phyloP scores from a whole-genome alignment of 1,139 yeast species.

The Zygosaccharomyces pseudobailii region DNA sequence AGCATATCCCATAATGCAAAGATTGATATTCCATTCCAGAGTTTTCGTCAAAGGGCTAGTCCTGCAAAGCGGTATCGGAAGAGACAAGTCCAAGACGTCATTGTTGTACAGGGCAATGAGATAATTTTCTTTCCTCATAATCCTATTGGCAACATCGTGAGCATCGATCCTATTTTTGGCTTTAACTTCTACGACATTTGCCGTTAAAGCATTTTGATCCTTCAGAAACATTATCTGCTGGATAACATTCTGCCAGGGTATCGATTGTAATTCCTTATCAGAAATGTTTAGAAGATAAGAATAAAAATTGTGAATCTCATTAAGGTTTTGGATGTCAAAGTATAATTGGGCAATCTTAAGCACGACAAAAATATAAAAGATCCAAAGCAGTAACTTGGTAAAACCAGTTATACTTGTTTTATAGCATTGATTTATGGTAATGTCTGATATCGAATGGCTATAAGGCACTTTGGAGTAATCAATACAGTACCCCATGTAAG shows the following conservation, averaged over 20 bases:
- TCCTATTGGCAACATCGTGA: constrained; percentile 89
- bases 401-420: constrained; percentile 41
- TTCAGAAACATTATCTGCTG: constrained; percentile 66
- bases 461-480: constrained; percentile 51
- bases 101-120: constrained; percentile 84
- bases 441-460: constrained; percentile 39
- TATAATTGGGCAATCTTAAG: constrained; percentile 60
- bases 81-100: constrained; percentile 61
- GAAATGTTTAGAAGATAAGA: constrained; percentile 59
- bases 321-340: constrained; percentile 35
- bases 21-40: constrained; percentile 86
- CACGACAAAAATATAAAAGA: constrained; percentile 54
- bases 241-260: constrained; percentile 90
- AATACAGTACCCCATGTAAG: constrained; percentile 79
- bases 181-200: constrained; percentile 53
- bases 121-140: constrained; percentile 93
- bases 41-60: constrained; percentile 68
- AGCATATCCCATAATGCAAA: constrained; percentile 81
- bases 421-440: constrained; percentile 61
- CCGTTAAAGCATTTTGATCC: constrained; percentile 64
- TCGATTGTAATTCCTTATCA: constrained; percentile 84
- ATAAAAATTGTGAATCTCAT: constrained; percentile 37
- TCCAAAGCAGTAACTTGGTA: constrained; percentile 56
- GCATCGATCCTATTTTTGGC: constrained; percentile 79
- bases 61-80: constrained; percentile 43